Percentiles rank a stretch among this genome's conserved stretches.
Conservation (phyloP, 1,139 yeast species). For the Sugiyamaella novakii region DNA sequence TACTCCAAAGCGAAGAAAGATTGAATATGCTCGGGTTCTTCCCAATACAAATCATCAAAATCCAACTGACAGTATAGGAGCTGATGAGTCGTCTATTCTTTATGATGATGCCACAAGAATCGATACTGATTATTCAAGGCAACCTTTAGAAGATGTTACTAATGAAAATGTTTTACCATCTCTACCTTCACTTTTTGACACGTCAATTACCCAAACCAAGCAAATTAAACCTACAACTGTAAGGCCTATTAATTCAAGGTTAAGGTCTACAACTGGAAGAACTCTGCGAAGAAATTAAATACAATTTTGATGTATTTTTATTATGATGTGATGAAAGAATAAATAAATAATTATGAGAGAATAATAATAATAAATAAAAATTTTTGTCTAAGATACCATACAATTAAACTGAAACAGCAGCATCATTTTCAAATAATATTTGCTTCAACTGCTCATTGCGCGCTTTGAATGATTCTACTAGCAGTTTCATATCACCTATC, state of each 20-base stretch:
- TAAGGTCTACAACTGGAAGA: conserved; percentile 10
- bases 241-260: conserved; percentile 2
- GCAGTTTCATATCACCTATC: conserved; percentile 22
- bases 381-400: not conserved
- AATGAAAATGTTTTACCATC: not conserved
- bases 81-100: not conserved
- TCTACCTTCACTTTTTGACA: not conserved
- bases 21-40: conserved; percentile 21
- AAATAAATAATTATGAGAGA: conserved; percentile 8
- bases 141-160: conserved; percentile 14
- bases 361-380: conserved; percentile 2
- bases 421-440: conserved; percentile 14
- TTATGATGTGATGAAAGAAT: conserved; percentile 14
- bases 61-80: not conserved
- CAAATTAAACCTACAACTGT: not conserved
- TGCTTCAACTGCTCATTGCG: conserved; percentile 32
- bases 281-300: conserved; percentile 3
- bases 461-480: conserved; percentile 29
- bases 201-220: not conserved
- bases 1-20: conserved; percentile 23
- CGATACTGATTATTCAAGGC: not conserved
- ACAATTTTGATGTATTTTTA: conserved; percentile 11
- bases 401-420: too few relatives aligned
- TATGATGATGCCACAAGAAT: not conserved
- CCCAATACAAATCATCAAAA: conserved; percentile 16